Base-by-base conservation (phyloP, 306 rosid genomes). In the Glycyrrhiza uralensis region DNA sequence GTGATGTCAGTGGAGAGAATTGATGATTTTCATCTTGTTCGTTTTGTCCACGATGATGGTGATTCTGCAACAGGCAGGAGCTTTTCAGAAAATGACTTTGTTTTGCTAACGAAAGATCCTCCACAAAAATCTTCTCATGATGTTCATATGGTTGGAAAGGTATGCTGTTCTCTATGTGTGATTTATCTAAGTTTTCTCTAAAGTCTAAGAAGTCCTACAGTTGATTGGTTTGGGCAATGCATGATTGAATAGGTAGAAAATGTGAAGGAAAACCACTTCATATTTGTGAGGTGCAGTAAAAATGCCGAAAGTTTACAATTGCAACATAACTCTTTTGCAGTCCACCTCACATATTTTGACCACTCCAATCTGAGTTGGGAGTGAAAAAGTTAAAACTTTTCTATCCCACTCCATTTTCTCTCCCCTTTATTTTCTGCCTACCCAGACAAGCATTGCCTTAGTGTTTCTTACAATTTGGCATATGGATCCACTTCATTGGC, bases 91-190 rank as follows among this genome's bases (percentile, higher is more conserved):
- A 94, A 91, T 79, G 98, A 94, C 81, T 88, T 91, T 65, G 72
- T 91, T 79, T 82, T 94, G 83, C 80, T 94, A 66, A 82, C 97
- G 10, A 94, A 89, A 81, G 97, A 87, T 76, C 87, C 78, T 74
- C 92, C 86, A 10, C 87, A 91, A 82, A 94, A 86, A 76, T 66
- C 87, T 55, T 86, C 93, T 28, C 89, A 80, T 33, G 96, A 92
- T 66, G 82, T 87, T 87, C 98, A 94, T 75, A 79, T 94, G 90
- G 86, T 91, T 65, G 98, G 98, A 77, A 94, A 91, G 98, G 98
- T 94, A 89, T 10, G 59, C 28, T 33, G 29, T 65, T 58, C 66
- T 71, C 41, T 32, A 38, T 56, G 44, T 36, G 51, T 75, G 52
- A 65, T 51, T 75, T 20, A 41, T 58, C 63, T 38, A 49, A 59